These are phyloP conservation scores for Cadophora sp. DNA, from an alignment of 2,329 filamentous ascomycete species.

Conservation along the genomic window DNA sequence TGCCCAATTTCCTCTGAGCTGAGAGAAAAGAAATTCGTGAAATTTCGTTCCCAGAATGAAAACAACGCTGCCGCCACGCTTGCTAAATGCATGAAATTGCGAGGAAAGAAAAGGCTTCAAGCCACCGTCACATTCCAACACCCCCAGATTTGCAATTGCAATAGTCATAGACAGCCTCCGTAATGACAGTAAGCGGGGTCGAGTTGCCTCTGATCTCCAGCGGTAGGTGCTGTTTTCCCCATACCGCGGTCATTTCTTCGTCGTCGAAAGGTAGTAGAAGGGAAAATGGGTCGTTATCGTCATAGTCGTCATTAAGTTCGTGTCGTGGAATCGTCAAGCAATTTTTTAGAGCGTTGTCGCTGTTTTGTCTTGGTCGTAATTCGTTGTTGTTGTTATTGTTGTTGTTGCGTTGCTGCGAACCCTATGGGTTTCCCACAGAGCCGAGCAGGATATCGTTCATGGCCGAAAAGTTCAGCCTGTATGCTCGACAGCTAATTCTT, in stretches of 20 bases:
- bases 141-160: conserved; percentile 23
- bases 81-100: conserved; percentile 43
- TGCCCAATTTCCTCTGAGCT: conserved; percentile 23
- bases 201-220: conserved; percentile 44
- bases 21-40: conserved; percentile 31
- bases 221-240: conserved; percentile 44
- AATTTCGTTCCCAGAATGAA: conserved; percentile 28
- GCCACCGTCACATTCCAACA: conserved; percentile 26
- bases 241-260: conserved; percentile 40
- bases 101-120: conserved; percentile 33
- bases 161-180: conserved; percentile 36
- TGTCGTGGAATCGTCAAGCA: conserved; percentile 33
- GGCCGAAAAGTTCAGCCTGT: conserved; percentile 31
- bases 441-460: conserved; percentile 24
- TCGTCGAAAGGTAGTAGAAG: conserved; percentile 27
- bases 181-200: conserved; percentile 39
- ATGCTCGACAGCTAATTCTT: conserved; percentile 38
- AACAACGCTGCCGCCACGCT: conserved; percentile 39
- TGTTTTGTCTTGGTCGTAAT: conserved; percentile 36
- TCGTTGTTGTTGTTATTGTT: conserved; percentile 30
- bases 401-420: conserved; percentile 20
- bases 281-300: conserved; percentile 34
- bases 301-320: conserved; percentile 26
- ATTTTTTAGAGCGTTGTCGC: conserved; percentile 35
- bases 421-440: conserved; percentile 27